Evolutionary conservation across 208 protist genomes (phyloP).

Genomic region (Leishmania turanica): DNA sequence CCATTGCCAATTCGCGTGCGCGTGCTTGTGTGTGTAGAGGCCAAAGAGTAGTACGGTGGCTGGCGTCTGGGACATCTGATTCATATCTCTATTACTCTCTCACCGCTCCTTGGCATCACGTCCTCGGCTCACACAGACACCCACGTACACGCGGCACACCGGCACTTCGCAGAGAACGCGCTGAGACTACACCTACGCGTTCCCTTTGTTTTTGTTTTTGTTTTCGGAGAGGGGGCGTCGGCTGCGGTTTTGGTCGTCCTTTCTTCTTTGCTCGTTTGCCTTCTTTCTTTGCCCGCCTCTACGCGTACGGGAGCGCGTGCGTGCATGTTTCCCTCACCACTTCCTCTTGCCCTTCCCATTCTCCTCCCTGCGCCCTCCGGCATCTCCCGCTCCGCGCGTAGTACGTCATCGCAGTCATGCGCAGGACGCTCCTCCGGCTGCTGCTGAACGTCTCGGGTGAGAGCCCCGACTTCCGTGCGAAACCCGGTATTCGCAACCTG

Average conservation of each 20-base stretch:
- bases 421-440: constrained; percentile 31
- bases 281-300: neutral
- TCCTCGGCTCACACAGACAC: neutral
- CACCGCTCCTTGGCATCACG: neutral
- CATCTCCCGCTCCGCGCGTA: neutral
- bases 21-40: neutral
- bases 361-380: neutral
- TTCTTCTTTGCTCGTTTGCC: neutral
- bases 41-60: neutral
- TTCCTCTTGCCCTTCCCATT: neutral
- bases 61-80: neutral
- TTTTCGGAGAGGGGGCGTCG: too few relatives aligned
- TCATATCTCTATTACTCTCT: neutral
- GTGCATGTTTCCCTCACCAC: neutral
- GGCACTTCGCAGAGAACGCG: neutral
- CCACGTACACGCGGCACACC: neutral
- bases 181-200: neutral
- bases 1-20: neutral
- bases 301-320: neutral
- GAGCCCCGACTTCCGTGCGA: constrained; percentile 81
- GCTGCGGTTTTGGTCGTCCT: neutral
- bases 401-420: constrained; percentile 30
- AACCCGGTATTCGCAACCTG: constrained; percentile 73
- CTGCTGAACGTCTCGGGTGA: constrained; percentile 82
- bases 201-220: too few relatives aligned